These are phyloP conservation scores for Mucor velutinosus DNA, from an alignment of 371 early-diverging fungal genomes.

Conservation along the genomic window DNA sequence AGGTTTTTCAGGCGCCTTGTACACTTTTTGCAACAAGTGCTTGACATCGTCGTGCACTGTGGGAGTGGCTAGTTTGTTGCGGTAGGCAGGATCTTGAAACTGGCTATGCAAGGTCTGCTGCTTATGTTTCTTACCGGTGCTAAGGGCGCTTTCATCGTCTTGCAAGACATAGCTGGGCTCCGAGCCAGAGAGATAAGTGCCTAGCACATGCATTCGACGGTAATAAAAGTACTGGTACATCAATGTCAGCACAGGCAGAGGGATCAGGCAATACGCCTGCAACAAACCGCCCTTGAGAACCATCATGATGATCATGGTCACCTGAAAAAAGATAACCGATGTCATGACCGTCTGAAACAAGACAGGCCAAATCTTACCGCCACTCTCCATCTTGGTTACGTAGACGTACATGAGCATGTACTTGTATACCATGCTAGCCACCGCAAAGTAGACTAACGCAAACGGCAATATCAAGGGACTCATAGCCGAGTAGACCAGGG, in stretches of 20 bases:
- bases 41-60: conserved; percentile 56
- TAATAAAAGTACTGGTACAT: conserved; percentile 54
- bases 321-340: conserved; percentile 68
- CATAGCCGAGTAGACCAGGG: conserved; percentile 75
- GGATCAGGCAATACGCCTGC: conserved; percentile 54
- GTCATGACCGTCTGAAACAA: conserved; percentile 70
- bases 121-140: conserved; percentile 3
- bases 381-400: conserved; percentile 68
- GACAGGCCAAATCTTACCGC: conserved; percentile 76
- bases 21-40: conserved; percentile 53
- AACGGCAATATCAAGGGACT: conserved; percentile 81
- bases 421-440: conserved; percentile 73
- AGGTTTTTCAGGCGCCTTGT: conserved; percentile 10
- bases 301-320: conserved; percentile 64
- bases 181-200: conserved; percentile 39
- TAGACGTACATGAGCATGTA: conserved; percentile 78
- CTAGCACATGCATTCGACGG: conserved; percentile 35
- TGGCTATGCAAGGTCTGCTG: conserved; percentile 34
- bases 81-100: conserved; percentile 54
- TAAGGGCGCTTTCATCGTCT: conserved; percentile 7
- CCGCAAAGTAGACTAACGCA: conserved; percentile 67
- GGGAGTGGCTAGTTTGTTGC: conserved; percentile 44
- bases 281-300: conserved; percentile 39
- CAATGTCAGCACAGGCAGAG: conserved; percentile 64
- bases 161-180: not conserved